phyloP scores from a whole-genome alignment of 169 alveolate species.

The Toxoplasma gondii region DNA sequence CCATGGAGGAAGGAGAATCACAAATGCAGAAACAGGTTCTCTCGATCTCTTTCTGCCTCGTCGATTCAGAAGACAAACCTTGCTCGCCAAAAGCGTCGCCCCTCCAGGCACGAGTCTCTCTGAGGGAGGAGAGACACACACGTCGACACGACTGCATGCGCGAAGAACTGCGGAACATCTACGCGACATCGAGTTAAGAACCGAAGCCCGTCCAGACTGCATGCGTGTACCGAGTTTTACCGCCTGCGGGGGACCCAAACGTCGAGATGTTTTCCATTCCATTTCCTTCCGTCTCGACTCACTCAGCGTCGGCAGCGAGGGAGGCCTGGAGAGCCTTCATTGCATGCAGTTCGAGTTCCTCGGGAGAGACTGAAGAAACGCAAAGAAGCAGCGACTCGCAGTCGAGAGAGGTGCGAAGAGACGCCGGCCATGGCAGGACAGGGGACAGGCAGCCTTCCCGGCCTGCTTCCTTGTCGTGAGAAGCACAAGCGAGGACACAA shows the following conservation, averaged over 20 bases:
- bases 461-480: too few relatives aligned
- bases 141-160: too few relatives aligned
- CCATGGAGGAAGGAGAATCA: not conserved
- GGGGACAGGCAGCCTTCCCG: too few relatives aligned
- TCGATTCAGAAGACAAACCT: not conserved
- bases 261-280: too few relatives aligned
- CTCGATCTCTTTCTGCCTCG: not conserved
- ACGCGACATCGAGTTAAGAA: too few relatives aligned
- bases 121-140: not conserved
- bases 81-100: not conserved
- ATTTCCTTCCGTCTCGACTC: not conserved
- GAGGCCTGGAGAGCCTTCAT: slow-evolving; percentile 69
- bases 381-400: not conserved
- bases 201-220: too few relatives aligned
- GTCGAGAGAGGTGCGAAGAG: not conserved
- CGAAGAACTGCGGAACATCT: too few relatives aligned
- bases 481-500: too few relatives aligned
- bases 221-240: too few relatives aligned
- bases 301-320: slow-evolving; percentile 69
- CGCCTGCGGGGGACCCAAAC: too few relatives aligned
- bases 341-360: slow-evolving; percentile 67
- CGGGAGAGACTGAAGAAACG: slow-evolving; percentile 54
- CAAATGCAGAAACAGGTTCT: not conserved
- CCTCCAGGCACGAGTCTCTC: not conserved
- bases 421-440: too few relatives aligned